Percentiles rank a stretch among this genome's conserved stretches.
These are phyloP conservation scores for Penicillium glabrum DNA, from an alignment of 2,329 filamentous ascomycete genomes.

Conservation along the genomic window DNA sequence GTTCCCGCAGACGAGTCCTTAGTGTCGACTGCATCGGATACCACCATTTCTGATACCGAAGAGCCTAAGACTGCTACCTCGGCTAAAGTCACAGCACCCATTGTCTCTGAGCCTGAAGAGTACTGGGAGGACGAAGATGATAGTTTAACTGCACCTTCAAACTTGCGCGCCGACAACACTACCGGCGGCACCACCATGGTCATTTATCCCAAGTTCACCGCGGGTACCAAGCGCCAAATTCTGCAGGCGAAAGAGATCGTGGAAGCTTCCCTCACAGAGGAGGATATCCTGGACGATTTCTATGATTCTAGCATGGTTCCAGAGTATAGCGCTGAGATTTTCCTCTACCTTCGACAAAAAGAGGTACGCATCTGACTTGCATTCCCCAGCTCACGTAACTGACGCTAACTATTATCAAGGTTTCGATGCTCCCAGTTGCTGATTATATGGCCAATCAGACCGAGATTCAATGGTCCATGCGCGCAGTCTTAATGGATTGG, in stretches of 20 bases:
- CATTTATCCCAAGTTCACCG: conserved; percentile 62
- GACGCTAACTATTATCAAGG: conserved; percentile 45
- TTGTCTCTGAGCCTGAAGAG: conserved; percentile 53
- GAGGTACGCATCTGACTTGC: conserved; percentile 63
- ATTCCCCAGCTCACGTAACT: background rate
- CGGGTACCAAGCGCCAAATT: conserved; percentile 69
- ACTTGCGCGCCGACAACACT: conserved; percentile 71
- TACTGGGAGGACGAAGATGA: conserved; percentile 75
- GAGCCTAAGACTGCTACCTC: conserved; percentile 2
- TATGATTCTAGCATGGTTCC: conserved; percentile 98
- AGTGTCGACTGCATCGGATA: conserved; percentile 18
- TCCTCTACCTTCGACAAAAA: conserved; percentile 82
- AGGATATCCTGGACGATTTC: conserved; percentile 82
- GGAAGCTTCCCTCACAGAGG: conserved; percentile 62
- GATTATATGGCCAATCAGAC: conserved; percentile 96
- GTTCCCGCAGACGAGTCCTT: background rate
- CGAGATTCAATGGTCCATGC: conserved; percentile 99
- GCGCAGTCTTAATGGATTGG: conserved; percentile 96
- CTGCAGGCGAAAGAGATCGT: conserved; percentile 67
- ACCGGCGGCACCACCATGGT: conserved; percentile 64
- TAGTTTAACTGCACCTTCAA: conserved; percentile 65
- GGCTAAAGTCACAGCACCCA: conserved; percentile 1
- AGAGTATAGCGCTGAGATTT: conserved; percentile 95
- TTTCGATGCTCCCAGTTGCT: conserved; percentile 78
- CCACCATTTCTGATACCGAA: conserved; percentile 13